Percentiles rank a stretch among this genome's conserved stretches.
Conservation (phyloP, 2,329 filamentous ascomycete species). For the Pseudocercospora cruenta region DNA sequence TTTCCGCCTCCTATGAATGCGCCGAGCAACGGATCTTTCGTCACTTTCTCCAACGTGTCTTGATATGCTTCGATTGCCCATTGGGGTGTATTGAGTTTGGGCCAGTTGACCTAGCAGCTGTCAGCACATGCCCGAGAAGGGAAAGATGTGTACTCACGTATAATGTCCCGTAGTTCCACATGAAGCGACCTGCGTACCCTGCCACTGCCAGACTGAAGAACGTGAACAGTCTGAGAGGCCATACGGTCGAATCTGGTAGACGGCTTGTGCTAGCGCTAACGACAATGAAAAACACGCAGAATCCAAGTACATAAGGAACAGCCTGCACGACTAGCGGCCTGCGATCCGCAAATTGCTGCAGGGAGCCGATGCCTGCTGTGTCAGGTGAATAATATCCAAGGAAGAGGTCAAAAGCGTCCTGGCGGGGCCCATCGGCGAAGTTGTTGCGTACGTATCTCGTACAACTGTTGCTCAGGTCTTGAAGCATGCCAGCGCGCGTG, state of each 20-base stretch:
- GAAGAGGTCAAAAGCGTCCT: conserved; percentile 95
- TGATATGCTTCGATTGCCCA: conserved; percentile 87
- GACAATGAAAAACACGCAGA: conserved; percentile 81
- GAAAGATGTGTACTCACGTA: conserved; percentile 72
- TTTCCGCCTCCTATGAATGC: conserved; percentile 70
- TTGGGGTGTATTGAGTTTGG: conserved; percentile 86
- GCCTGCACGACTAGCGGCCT: conserved; percentile 86
- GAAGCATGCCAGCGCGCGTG: conserved; percentile 80
- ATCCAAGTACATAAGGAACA: conserved; percentile 87
- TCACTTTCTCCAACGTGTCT: conserved; percentile 79
- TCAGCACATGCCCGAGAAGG: background rate
- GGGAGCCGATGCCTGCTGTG: conserved; percentile 69
- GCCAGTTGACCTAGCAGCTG: conserved; percentile 85
- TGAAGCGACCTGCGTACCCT: conserved; percentile 74
- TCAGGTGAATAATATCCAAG: conserved; percentile 81
- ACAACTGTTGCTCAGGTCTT: conserved; percentile 84
- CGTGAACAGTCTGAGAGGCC: conserved; percentile 81
- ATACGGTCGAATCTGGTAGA: conserved; percentile 72
- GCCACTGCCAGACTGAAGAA: conserved; percentile 75
- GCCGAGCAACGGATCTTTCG: conserved; percentile 81
- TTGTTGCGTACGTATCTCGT: conserved; percentile 93
- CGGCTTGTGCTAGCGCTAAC: conserved; percentile 74
- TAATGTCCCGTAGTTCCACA: conserved; percentile 83
- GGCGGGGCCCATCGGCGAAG: conserved; percentile 87
- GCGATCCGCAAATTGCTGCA: conserved; percentile 79